Base-by-base conservation (phyloP, 2,329 filamentous ascomycete species). In the Blumeriella jaapii region DNA sequence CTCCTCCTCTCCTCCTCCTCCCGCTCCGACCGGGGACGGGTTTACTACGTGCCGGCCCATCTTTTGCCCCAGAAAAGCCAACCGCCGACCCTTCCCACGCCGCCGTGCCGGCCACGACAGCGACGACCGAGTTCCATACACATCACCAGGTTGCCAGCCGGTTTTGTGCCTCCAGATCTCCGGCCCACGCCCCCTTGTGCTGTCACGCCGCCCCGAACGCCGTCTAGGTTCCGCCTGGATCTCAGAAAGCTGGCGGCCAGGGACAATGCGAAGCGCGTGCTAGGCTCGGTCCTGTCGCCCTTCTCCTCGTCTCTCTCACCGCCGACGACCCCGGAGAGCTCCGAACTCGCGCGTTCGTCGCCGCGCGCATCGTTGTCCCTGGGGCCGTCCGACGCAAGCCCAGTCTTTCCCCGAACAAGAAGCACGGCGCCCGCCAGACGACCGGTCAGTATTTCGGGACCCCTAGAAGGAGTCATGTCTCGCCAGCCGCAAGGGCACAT, bases 111-210 rank as follows among this genome's bases (percentile, higher is more conserved):
- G 49, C 62, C 61, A 38, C 64, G 68, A 46, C 63, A 56, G 39
- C 63, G 67, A 45, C 60, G 68, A 50, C 68, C 67, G 27, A 68
- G 71, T 47, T 69, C 67, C 26, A 72, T 74, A 41, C 66, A 69
- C 52, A 71, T 73, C 40, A 61, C 52, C 60, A 39, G 64, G 61
- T 38, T 69, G 64, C 43, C 62, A 55, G 27, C 62, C 41, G 54
- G 65, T 17, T 63, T 59, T 29, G 47, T 62, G 3, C 61, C 60
- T 2, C 52, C 53, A 39, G 61, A 64, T 27, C 37, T 53, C 2
- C 32, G 47, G 34, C 44, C 48, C 23, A 23, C 29, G 6, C 47
- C 61, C 10, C 45, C 26, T 33, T 55, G 5, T 26, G 11, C 20
- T 23, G 17, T 34, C 39, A 46, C 41, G 44, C 40, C 41, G 47